Evolutionary conservation across 371 early-diverging fungal species (phyloP).

Genomic region (Mucor piriformis): DNA sequence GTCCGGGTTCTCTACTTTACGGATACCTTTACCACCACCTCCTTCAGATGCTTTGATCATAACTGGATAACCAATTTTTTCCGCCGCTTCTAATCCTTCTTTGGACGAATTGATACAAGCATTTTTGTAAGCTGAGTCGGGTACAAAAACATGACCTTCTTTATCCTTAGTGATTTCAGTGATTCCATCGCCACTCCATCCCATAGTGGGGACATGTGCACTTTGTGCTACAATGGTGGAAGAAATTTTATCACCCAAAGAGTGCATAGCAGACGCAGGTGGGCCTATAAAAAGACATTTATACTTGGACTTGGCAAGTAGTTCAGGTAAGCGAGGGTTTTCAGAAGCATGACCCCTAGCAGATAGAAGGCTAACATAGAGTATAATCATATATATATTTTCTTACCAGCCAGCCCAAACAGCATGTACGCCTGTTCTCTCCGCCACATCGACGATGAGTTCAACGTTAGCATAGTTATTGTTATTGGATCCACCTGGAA

Average conservation of each 20-base stretch:
- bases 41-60: conserved; percentile 89
- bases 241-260: conserved; percentile 91
- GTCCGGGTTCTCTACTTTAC: conserved; percentile 53
- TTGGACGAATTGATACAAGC: conserved; percentile 81
- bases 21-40: conserved; percentile 92
- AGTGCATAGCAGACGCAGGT: conserved; percentile 72
- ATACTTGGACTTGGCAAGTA: conserved; percentile 76
- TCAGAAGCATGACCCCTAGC: conserved; percentile 98
- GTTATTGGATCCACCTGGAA: conserved; percentile 95
- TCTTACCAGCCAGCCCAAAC: conserved; percentile 74
- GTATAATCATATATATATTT: no score
- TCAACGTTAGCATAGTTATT: conserved; percentile 98
- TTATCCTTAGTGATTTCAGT: conserved; percentile 57
- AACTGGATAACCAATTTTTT: conserved; percentile 70
- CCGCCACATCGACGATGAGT: conserved; percentile 96
- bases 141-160: conserved; percentile 21
- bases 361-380: background rate
- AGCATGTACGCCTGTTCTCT: conserved; percentile 90
- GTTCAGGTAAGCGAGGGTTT: conserved; percentile 94
- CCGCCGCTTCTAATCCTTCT: conserved; percentile 65
- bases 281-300: conserved; percentile 88
- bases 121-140: conserved; percentile 38
- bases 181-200: conserved; percentile 91
- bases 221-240: conserved; percentile 38
- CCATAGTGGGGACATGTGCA: conserved; percentile 39